Conservation (phyloP, 768 basidiomycete genomes). For the Suillus occidentalis region DNA sequence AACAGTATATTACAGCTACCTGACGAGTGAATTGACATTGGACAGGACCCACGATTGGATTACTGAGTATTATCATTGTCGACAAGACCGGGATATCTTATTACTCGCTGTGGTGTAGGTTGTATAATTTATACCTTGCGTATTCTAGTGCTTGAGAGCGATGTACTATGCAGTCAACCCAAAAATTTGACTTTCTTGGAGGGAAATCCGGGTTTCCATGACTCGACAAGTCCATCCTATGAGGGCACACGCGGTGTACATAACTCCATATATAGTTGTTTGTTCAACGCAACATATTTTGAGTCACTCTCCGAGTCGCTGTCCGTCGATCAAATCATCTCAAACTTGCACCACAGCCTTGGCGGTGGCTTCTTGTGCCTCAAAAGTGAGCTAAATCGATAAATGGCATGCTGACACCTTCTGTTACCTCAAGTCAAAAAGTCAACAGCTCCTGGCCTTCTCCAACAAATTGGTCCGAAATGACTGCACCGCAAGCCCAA, state of each 20-base stretch:
- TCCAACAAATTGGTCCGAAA: not conserved
- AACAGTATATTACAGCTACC: slow-evolving; percentile 24
- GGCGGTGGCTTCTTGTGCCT: not conserved
- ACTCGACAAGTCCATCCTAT: too few species aligned
- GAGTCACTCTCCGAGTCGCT: not conserved
- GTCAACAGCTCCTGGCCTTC: not conserved
- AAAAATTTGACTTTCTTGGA: not conserved
- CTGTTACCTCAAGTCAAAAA: not conserved
- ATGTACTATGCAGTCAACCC: not conserved
- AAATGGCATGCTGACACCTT: not conserved
- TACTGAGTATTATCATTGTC: not conserved
- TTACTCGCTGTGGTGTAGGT: not conserved
- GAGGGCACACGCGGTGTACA: not conserved
- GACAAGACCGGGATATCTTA: not conserved
- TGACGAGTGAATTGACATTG: not conserved
- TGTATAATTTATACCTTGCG: not conserved
- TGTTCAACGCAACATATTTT: not conserved
- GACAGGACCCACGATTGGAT: not conserved
- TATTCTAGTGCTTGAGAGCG: not conserved
- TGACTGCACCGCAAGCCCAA: not conserved
- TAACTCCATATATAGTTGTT: not conserved
- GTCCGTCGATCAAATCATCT: not conserved
- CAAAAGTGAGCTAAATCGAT: not conserved
- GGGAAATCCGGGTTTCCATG: not conserved
- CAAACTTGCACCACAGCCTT: not conserved